A percentile compares a stretch with the other conserved stretches of the same genome.
Evolutionary conservation across 139 green algal genomes (phyloP).

Genomic region (Monoraphidium neglectum): DNA sequence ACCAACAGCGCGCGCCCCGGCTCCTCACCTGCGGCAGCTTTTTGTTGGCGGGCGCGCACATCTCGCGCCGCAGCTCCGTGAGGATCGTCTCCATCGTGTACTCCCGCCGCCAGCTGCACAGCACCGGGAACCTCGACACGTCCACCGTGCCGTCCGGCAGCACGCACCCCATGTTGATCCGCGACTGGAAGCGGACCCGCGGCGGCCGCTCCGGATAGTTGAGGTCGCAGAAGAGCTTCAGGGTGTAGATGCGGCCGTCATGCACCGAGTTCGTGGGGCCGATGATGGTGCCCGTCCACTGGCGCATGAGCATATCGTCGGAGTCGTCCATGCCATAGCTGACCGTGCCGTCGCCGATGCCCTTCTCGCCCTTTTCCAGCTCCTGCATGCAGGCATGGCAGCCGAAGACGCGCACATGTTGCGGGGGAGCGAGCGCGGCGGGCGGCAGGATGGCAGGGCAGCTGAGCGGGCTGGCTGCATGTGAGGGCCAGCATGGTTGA

Average conservation of each 20-base stretch:
- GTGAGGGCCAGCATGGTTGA: too few relatives aligned
- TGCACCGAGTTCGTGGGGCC: conserved; percentile 86
- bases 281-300: conserved; percentile 98
- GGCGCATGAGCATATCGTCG: conserved; percentile 89
- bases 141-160: conserved; percentile 67
- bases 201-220: conserved; percentile 83
- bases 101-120: conserved; percentile 80
- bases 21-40: conserved; percentile 92
- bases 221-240: conserved; percentile 85
- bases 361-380: conserved; percentile 94
- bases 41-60: conserved; percentile 80
- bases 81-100: conserved; percentile 93
- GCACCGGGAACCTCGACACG: conserved; percentile 69
- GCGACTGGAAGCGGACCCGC: conserved; percentile 63
- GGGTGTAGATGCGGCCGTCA: conserved; percentile 92
- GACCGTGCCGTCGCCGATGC: conserved; percentile 95
- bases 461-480: too few relatives aligned
- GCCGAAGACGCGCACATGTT: too few relatives aligned
- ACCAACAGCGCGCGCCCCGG: too few relatives aligned
- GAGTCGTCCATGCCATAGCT: conserved; percentile 95
- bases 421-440: too few relatives aligned
- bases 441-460: too few relatives aligned
- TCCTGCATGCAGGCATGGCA: conserved; percentile 57
- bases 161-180: conserved; percentile 79
- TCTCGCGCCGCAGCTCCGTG: conserved; percentile 88